These are phyloP conservation scores for Ichthyophthirius multifiliis DNA, from an alignment of 169 alveolate genomes.

Conservation along the genomic window DNA sequence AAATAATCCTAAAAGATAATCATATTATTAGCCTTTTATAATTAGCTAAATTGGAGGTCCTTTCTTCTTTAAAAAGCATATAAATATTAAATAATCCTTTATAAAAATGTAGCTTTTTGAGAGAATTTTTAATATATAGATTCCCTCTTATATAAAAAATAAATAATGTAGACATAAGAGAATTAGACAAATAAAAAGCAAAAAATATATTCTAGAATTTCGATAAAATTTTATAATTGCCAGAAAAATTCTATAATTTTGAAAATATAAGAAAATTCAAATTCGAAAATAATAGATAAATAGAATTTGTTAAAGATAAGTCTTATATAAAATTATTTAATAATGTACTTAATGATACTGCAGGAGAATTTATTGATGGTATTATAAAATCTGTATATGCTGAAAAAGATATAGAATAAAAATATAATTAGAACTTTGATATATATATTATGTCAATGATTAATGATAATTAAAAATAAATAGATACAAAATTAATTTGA, in stretches of 20 bases:
- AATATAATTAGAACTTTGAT: too few relatives aligned
- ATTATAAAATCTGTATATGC: too few relatives aligned
- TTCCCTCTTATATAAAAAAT: constrained; percentile 71
- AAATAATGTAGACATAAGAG: constrained; percentile 66
- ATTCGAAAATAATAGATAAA: not conserved
- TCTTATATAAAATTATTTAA: constrained; percentile 18
- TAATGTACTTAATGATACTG: constrained; percentile 16
- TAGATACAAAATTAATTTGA: too few relatives aligned
- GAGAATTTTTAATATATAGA: constrained; percentile 77
- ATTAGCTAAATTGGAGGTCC: constrained; percentile 72
- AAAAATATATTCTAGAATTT: constrained; percentile 63
- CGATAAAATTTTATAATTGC: constrained; percentile 71
- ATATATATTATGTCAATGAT: too few relatives aligned
- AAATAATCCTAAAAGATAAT: constrained; percentile 66
- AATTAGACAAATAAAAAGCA: constrained; percentile 66
- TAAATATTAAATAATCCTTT: constrained; percentile 73
- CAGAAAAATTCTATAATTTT: constrained; percentile 32
- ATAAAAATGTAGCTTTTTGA: constrained; percentile 43
- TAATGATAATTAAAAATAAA: too few relatives aligned
- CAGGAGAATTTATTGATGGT: constrained; percentile 14
- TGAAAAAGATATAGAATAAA: too few relatives aligned
- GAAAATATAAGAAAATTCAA: constrained; percentile 5
- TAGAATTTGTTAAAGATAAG: constrained; percentile 16
- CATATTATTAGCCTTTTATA: constrained; percentile 68
- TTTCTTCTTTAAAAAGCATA: constrained; percentile 49